These are phyloP conservation scores for Discostella stelligeroides DNA, from an alignment of 108 stramenopile genomes.

Conservation along the genomic window DNA sequence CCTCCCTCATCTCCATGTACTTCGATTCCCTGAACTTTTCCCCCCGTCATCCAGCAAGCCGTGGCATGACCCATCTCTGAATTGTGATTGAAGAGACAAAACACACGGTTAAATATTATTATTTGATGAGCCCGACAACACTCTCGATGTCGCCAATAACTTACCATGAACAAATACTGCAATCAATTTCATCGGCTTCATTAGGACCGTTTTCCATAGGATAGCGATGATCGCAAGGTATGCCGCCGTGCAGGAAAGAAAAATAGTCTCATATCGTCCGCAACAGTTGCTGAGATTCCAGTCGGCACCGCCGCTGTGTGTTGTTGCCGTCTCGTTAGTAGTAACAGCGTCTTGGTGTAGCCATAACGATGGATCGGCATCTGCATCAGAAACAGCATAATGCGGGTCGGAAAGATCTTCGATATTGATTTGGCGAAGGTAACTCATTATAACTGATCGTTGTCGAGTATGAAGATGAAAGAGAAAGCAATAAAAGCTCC, in stretches of 20 bases:
- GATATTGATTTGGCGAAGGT: no score
- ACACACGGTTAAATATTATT: no score
- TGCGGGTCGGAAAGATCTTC: slow-evolving; percentile 9
- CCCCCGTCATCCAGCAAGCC: slow-evolving; percentile 85
- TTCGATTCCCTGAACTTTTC: slow-evolving; percentile 67
- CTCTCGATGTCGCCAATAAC: no score
- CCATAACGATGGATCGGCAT: slow-evolving; percentile 1
- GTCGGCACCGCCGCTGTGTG: slow-evolving; percentile 13
- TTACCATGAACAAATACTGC: slow-evolving; percentile 82
- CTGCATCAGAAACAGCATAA: slow-evolving; percentile 5
- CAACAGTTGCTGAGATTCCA: slow-evolving; percentile 44
- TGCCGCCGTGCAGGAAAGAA: slow-evolving; percentile 55
- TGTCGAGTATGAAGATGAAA: no score
- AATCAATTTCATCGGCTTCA: slow-evolving; percentile 82
- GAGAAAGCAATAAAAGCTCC: no score
- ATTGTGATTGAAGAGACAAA: no score
- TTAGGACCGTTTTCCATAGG: slow-evolving; percentile 59
- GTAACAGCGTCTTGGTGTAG: background rate
- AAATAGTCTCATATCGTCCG: slow-evolving; percentile 50
- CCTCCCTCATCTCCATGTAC: slow-evolving; percentile 84
- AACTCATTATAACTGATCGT: no score
- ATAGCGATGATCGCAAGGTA: slow-evolving; percentile 60
- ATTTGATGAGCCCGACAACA: no score
- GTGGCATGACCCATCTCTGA: slow-evolving; percentile 71
- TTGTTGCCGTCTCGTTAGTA: no score